A percentile compares a stretch with the other conserved stretches of the same genome.
phyloP scores from a whole-genome alignment of 805 yeast genomes.

The Torulaspora maleeae region DNA sequence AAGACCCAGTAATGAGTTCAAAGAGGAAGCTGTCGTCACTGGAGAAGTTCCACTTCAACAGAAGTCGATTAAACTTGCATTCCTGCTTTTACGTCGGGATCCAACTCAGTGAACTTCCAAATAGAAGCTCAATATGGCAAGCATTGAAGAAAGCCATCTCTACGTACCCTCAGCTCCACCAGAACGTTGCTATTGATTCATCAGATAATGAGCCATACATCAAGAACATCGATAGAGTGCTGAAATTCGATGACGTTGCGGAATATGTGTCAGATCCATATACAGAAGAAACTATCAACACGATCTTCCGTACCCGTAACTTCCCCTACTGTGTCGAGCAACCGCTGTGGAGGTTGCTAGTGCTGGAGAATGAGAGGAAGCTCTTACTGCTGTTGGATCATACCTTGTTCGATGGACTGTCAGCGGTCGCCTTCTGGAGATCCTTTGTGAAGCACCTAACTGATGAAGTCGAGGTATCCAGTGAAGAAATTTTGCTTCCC shows the following conservation, averaged over 20 bases:
- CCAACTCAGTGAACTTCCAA: constrained; percentile 21
- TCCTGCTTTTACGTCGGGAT: constrained; percentile 27
- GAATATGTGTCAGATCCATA: constrained; percentile 17
- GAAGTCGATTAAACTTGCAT: constrained; percentile 27
- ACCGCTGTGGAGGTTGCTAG: constrained; percentile 30
- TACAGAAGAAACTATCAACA: constrained; percentile 14
- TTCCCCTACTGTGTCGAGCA: constrained; percentile 16
- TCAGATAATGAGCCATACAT: constrained; percentile 7
- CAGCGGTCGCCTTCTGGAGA: constrained; percentile 23
- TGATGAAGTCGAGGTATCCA: neutral
- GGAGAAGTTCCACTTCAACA: constrained; percentile 23
- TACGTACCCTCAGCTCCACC: constrained; percentile 19
- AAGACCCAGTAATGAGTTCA: neutral
- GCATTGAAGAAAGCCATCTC: constrained; percentile 16
- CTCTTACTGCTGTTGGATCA: constrained; percentile 26
- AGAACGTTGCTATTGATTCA: constrained; percentile 14
- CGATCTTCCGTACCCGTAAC: constrained; percentile 19
- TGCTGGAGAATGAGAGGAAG: constrained; percentile 14
- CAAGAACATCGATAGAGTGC: constrained; percentile 5
- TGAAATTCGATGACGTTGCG: constrained; percentile 22
- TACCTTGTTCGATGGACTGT: constrained; percentile 29
- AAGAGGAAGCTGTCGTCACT: constrained; percentile 13
- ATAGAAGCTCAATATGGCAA: constrained; percentile 4
- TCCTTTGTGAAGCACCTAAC: constrained; percentile 15
- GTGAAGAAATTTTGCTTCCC: constrained; percentile 1